Conservation (phyloP, 805 yeast genomes). For the Jamesozyma hellenica region DNA sequence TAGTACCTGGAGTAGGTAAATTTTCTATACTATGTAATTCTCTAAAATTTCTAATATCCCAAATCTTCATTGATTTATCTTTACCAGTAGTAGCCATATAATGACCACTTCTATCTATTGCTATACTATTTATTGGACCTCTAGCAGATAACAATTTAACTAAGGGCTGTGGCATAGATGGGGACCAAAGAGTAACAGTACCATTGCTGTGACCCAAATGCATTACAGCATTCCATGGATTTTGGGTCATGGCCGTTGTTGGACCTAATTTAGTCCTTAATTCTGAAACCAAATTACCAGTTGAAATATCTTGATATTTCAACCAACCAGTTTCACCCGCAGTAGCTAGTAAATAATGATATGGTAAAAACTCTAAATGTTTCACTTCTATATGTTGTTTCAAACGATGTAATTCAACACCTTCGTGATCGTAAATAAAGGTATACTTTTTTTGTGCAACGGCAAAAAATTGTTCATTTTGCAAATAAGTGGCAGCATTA, state of each 20-base stretch:
- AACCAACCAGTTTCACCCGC: slow-evolving; percentile 85
- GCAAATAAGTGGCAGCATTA: slow-evolving; percentile 80
- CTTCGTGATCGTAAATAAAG: slow-evolving; percentile 82
- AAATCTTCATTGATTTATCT: slow-evolving; percentile 73
- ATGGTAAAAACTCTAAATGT: slow-evolving; percentile 77
- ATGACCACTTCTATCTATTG: slow-evolving; percentile 82
- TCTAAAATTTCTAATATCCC: slow-evolving; percentile 85
- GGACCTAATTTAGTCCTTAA: slow-evolving; percentile 84
- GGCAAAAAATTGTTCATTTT: slow-evolving; percentile 88
- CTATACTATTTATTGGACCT: slow-evolving; percentile 80
- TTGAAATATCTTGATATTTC: slow-evolving; percentile 90
- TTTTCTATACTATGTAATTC: slow-evolving; percentile 52
- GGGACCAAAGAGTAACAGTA: slow-evolving; percentile 88
- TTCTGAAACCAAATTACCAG: slow-evolving; percentile 80
- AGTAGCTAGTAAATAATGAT: slow-evolving; percentile 77
- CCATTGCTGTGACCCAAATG: slow-evolving; percentile 93
- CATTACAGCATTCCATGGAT: slow-evolving; percentile 92
- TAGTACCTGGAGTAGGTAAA: slow-evolving; percentile 75
- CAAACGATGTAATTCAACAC: slow-evolving; percentile 83
- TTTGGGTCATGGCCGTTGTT: slow-evolving; percentile 75
- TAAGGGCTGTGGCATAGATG: slow-evolving; percentile 73
- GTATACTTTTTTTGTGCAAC: slow-evolving; percentile 94
- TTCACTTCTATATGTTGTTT: slow-evolving; percentile 85
- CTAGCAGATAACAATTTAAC: slow-evolving; percentile 71
- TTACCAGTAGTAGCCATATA: slow-evolving; percentile 92